phyloP scores from a whole-genome alignment of 495 filamentous ascomycete species.

The Umbilicaria muhlenbergii region DNA sequence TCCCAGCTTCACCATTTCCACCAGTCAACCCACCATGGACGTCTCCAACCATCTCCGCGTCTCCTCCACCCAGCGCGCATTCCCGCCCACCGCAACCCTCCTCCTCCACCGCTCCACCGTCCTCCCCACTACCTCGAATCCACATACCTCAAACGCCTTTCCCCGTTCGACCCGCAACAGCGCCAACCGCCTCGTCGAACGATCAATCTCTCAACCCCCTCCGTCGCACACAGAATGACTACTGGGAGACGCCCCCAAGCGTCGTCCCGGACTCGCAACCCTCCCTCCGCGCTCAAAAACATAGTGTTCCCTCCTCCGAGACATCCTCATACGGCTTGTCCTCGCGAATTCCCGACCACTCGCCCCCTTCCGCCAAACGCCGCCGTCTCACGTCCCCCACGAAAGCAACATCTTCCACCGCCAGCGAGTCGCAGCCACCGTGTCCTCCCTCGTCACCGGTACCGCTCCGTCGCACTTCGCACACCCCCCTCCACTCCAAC shows the following conservation, averaged over 20 bases:
- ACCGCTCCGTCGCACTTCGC: too few relatives aligned
- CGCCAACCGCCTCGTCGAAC: constrained; percentile 1
- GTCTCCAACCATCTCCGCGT: too few relatives aligned
- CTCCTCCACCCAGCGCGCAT: too few relatives aligned
- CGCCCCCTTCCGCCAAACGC: constrained; percentile 4
- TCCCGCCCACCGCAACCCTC: background rate
- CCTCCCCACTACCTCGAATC: constrained; percentile 5
- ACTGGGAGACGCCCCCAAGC: constrained; percentile 28
- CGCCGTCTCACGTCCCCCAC: background rate
- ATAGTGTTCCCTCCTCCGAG: constrained; percentile 1
- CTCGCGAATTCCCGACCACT: constrained; percentile 9
- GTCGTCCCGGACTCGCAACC: constrained; percentile 25
- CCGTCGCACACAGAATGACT: constrained; percentile 19
- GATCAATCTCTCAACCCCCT: background rate
- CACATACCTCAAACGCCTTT: constrained; percentile 10
- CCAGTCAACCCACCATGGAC: background rate
- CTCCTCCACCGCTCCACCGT: background rate
- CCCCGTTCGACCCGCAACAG: constrained; percentile 4
- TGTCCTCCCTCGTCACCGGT: background rate
- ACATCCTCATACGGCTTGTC: constrained; percentile 4
- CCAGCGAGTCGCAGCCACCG: background rate
- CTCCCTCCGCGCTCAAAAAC: background rate
- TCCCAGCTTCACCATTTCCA: constrained; percentile 9
- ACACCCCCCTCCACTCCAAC: too few relatives aligned
- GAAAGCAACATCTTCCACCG: background rate